Evolutionary conservation across 179 eudicot species (phyloP), one percentile per base, ranked within the genome.

Genomic region (Corrigiola litoralis): DNA sequence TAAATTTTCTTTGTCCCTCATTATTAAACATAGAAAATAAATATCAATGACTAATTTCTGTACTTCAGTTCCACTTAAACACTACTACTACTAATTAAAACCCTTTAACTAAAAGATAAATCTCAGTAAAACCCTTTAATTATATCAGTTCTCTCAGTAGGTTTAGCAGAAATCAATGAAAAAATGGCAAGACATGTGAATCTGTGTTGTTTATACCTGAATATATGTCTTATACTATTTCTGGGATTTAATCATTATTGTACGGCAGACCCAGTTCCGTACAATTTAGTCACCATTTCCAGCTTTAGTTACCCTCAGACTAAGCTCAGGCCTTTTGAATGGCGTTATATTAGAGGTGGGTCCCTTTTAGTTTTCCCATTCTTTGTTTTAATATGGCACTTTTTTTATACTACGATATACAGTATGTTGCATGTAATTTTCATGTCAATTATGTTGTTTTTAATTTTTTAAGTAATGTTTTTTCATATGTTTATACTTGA

Each of bases 331-430:
- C 97, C 96, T 47, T 92, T 71, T 50, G 84, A 86, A 5, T 90
- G 95, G 95, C 90, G 92, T 52, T 92, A 89, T 65, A 84, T 92
- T 56, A 87, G 82, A 87, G 96, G 98, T 92, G 66, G 17, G 33
- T 52, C 47, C n/a, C 34, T 25, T 50, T 13, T 59, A 7, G 12
- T 3, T 24, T 44, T 33, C 36, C 46, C 32, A 47, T 59, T 61
- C 8, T 25, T 24, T 32, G 23, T 59, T 71, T 46, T 49, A 14
- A 11, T 50, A n/a, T n/a, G n/a, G n/a, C n/a, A n/a, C n/a, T n/a
- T n/a, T n/a, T n/a, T n/a, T n/a, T n/a, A n/a, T n/a, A n/a, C n/a
- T n/a, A n/a, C n/a, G n/a, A n/a, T n/a, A n/a, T n/a, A n/a, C n/a
- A n/a, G n/a, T n/a, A n/a, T n/a, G n/a, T n/a, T n/a, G n/a, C n/a